Base-by-base conservation (phyloP, 1,284 basidiomycete species). In the Gomphus sp. region DNA sequence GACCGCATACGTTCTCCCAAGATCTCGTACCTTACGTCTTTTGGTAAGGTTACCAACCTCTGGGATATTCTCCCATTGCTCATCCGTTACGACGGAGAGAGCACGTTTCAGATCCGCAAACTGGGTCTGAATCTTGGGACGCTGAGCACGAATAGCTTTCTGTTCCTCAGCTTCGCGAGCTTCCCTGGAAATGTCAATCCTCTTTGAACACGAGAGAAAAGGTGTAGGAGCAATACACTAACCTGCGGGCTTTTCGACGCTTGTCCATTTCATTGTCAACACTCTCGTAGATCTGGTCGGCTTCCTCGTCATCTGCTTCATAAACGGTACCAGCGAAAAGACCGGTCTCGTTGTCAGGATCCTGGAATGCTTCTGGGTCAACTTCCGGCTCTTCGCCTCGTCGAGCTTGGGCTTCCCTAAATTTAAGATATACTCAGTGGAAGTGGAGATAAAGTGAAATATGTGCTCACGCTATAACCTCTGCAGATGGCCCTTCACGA, bases 231-330 rank as follows among this genome's bases (percentile, higher is more conserved):
- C 47, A 66, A 71, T 60, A 59, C 59, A 81, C 86, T 68, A 72
- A 89, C 89, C 91, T 87, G 66, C 89, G 82, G 64, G 78, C 81
- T 70, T 82, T 80, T 65, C 97, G 76, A 61, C 96, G 78, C 60
- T 86, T 81, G 68, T 98, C 95, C 89, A 99, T 96, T 52, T 87
- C 86, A 54, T 82, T 77, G 69, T 98, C 95, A 3, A 98, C 93
- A 25, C 76, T 68, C 31, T 97, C 95, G 73, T 97, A 99, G 58
- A 98, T 97, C 65, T 82, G 81, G 71, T 99, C 96, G 0, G 96
- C 97, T 70, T 98, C 96, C 68, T 98, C 95, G 64, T 99, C 97
- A 65, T 99, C 96, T 56, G 91, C 88, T 70, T 99, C 96, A 71
- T 99, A 98, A 0, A 93, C 92, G 8, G 89, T 93, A 8, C 93